Percentiles rank a stretch among this genome's conserved stretches.
phyloP scores from a whole-genome alignment of 1,284 basidiomycete species.

The Tylopilus sp. region DNA sequence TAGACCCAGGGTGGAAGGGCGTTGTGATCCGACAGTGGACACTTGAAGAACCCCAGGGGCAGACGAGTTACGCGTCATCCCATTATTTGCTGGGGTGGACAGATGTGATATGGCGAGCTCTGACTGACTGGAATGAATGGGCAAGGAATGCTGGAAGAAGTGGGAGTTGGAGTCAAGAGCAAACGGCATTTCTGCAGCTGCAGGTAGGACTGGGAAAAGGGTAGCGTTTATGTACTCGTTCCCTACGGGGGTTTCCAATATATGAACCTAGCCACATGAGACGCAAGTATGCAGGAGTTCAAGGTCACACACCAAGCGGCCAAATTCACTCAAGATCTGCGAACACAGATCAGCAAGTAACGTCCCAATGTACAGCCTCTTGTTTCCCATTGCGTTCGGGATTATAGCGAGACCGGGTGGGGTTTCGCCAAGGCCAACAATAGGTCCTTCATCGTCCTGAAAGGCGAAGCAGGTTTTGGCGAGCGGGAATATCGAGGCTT shows the following conservation, averaged over 20 bases:
- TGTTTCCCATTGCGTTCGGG: conserved; percentile 75
- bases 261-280: conserved; percentile 47
- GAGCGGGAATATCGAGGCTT: conserved; percentile 68
- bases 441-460: conserved; percentile 62
- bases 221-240: conserved; percentile 72
- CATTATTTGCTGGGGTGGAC: conserved; percentile 40
- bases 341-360: conserved; percentile 84
- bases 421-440: conserved; percentile 52
- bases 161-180: conserved; percentile 46
- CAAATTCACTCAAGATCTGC: conserved; percentile 78
- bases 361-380: conserved; percentile 80
- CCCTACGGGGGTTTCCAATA: conserved; percentile 65
- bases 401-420: conserved; percentile 69
- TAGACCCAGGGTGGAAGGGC: conserved; percentile 49
- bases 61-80: conserved; percentile 54
- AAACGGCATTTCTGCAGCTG: conserved; percentile 54
- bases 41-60: conserved; percentile 32
- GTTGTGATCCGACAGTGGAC: conserved; percentile 35
- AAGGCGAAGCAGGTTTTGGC: conserved; percentile 77
- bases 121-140: conserved; percentile 53
- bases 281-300: not conserved
- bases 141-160: conserved; percentile 42
- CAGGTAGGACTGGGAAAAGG: conserved; percentile 57
- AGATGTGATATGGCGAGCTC: conserved; percentile 46
- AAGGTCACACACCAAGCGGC: conserved; percentile 58